Percentiles rank a stretch among this genome's conserved stretches.
phyloP scores from a whole-genome alignment of 768 basidiomycete genomes.

The Lentinula sp. region DNA sequence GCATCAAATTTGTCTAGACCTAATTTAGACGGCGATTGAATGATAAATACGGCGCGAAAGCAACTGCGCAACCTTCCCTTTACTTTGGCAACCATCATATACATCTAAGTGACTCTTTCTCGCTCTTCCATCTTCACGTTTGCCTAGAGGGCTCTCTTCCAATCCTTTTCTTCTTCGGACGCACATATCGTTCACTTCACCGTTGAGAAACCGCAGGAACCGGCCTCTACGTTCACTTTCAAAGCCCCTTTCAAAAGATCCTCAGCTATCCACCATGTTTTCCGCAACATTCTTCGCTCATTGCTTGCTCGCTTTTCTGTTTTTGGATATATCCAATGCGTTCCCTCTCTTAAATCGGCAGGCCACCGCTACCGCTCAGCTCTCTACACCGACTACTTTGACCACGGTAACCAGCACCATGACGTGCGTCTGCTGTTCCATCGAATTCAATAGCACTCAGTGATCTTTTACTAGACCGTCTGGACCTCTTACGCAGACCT shows the following conservation, averaged over 20 bases:
- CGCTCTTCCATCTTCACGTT: slow-evolving; percentile 16
- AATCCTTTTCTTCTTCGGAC: slow-evolving; percentile 30
- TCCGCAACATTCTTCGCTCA: slow-evolving; percentile 27
- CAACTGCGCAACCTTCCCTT: not conserved
- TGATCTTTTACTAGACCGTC: slow-evolving; percentile 29
- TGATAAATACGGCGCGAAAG: not conserved
- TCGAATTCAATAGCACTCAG: not conserved
- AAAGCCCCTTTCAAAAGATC: slow-evolving; percentile 15
- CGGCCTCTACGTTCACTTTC: slow-evolving; percentile 32
- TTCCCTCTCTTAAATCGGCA: slow-evolving; percentile 30
- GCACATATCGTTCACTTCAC: slow-evolving; percentile 24
- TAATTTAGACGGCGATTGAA: not conserved
- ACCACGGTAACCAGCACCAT: slow-evolving; percentile 36
- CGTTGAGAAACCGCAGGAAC: slow-evolving; percentile 45
- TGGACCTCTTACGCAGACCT: slow-evolving; percentile 52
- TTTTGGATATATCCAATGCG: slow-evolving; percentile 25
- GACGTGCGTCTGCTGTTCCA: slow-evolving; percentile 31
- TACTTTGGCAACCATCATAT: slow-evolving; percentile 12
- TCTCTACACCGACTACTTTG: slow-evolving; percentile 25
- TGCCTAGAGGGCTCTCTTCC: slow-evolving; percentile 40
- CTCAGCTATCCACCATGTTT: slow-evolving; percentile 28
- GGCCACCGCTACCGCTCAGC: slow-evolving; percentile 8
- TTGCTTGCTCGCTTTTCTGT: slow-evolving; percentile 30
- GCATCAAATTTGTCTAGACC: not conserved
- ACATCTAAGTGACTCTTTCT: slow-evolving; percentile 16